Evolutionary conservation across 257 asterid genomes (phyloP), one percentile per base, ranked within the genome.

Genomic region (Gentiana dahurica): DNA sequence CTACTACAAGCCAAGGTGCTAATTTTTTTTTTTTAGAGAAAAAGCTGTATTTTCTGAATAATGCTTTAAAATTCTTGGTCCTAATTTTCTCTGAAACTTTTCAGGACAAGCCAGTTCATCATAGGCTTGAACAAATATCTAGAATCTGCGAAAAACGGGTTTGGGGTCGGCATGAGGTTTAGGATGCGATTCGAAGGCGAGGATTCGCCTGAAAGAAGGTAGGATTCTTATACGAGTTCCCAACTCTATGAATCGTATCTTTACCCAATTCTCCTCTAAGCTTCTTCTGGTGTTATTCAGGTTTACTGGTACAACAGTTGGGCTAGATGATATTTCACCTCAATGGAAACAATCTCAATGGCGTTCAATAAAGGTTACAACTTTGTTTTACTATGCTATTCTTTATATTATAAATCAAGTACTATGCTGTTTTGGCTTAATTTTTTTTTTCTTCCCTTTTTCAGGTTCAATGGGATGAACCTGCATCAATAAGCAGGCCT

Each of bases 291-390:
- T 12, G 3, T 49, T 49, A 37, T 59, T 33, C 53, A 89, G 97
- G 77, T 83, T 80, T 56, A 69, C 89, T 12, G 97, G 97, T 46
- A 85, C 95, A n/a, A 73, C 86, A 12, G 77, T 86, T 67, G 95
- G 92, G 3, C 62, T 78, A 38, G 95, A 74, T 57, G 94, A 83
- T 63, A 62, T 79, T 43, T 81, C 86, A 35, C 63, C 78, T 11
- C 77, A 86, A 62, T 89, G 97, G 97, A 52, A 79, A 38, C 57
- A 76, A 51, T 89, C 95, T 24, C 68, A 74, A 51, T 89, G 97
- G 97, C 89, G 97, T 6, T 85, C 92, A 34, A 77, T 89, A 62
- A 85, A 85, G 95, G 97, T 83, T 53, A 10, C 5, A 34, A 57
- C 5, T 46, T 9, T 34, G 48, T 54, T 12, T 54, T 34, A 36